Evolutionary conservation across 2,329 filamentous ascomycete genomes (phyloP), one percentile per base, ranked within the genome.

Genomic region (Beauveria medogensis): DNA sequence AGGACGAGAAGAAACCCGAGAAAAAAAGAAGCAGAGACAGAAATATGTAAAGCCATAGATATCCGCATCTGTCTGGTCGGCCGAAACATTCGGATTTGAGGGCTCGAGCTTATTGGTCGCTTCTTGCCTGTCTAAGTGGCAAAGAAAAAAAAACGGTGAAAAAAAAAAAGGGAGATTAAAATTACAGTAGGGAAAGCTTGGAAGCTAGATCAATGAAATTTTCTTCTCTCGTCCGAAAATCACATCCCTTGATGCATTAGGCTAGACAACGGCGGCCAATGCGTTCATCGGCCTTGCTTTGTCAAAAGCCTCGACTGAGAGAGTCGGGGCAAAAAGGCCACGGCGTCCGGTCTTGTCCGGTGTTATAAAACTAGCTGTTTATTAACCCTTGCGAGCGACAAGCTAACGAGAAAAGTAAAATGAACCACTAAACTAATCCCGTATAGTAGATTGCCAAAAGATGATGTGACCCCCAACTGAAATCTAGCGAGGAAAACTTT

Each of bases 21-120:
- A 24, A 8, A 16, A 9, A 26, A 26, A 53, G 41, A 41, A 41
- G 20, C 20, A 20, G 2, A n/a, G 18, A 14, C 22, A 41, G 43
- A 16, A 16, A 5, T 28, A 22, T 16, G 26, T 7, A n/a, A 30
- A 60, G 57, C 57, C 57, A 54, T 55, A 30, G 41, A 60, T 60
- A 60, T 48, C 57, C 57, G 57, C 50, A 47, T 54, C 57, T 60
- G 57, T 54, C 50, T 41, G 50, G 50, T 52, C 48, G 30, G 46
- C 47, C 55, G 54, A 55, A 55, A 55, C 41, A 55, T 8, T 41
- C 30, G 50, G 53, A 12, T 55, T 24, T 51, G 34, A 14, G 48
- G 48, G 26, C 18, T 52, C 20, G 48, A 30, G 48, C 26, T 34
- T 18, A 24, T n/a, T 37, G 14, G 18, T 12, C 3, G 20, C 22